Evolutionary conservation across 2,329 filamentous ascomycete genomes (phyloP).

Genomic region (Botrytis medusae): DNA sequence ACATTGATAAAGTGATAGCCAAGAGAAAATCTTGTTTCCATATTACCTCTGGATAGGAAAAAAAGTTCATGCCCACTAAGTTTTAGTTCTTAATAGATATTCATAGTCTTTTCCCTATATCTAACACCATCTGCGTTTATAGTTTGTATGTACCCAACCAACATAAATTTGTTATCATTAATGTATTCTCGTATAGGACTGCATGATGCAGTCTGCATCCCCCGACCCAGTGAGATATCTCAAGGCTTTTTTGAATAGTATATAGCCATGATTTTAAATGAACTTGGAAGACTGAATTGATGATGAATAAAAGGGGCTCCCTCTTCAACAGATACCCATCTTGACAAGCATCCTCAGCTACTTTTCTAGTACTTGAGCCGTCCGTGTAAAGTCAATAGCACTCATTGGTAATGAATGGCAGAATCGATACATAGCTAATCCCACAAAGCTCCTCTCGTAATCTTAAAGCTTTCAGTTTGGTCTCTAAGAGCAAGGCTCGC

Average conservation of each 20-base stretch:
- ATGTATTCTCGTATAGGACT: background rate
- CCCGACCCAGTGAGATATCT: background rate
- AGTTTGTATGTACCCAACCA: background rate
- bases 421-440: background rate
- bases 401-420: background rate
- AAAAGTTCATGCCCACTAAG: background rate
- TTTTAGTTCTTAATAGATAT: background rate
- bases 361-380: background rate
- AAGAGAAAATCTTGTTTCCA: background rate
- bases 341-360: background rate
- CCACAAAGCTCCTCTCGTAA: too few relatives aligned
- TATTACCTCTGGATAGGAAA: background rate
- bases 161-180: background rate
- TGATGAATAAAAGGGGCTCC: background rate
- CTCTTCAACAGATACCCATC: background rate
- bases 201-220: too few relatives aligned
- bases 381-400: background rate
- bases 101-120: background rate
- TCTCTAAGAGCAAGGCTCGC: background rate
- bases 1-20: background rate
- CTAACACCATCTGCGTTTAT: background rate
- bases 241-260: background rate
- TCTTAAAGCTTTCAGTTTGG: too few relatives aligned
- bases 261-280: background rate
- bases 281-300: background rate